phyloP scores from a whole-genome alignment of 2,329 filamentous ascomycete genomes.

The Nectriaceae sp. region DNA sequence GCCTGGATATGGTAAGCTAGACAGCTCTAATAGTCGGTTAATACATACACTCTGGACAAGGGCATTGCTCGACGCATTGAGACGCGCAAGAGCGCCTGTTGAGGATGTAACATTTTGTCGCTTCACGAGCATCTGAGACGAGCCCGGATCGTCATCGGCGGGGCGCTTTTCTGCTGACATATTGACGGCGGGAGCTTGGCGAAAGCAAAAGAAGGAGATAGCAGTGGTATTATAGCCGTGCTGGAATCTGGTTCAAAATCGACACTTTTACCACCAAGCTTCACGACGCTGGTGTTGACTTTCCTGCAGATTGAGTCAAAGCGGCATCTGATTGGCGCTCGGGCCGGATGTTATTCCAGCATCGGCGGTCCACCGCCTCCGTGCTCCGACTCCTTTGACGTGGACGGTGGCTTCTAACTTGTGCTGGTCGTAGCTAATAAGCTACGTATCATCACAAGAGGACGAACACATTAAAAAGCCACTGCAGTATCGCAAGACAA shows the following conservation, averaged over 20 bases:
- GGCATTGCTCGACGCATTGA: slow-evolving; percentile 51
- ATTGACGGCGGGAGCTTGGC: slow-evolving; percentile 9
- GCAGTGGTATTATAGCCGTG: too few relatives aligned
- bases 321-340: slow-evolving; percentile 29
- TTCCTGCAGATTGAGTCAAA: slow-evolving; percentile 16
- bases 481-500: too few relatives aligned
- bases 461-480: too few relatives aligned
- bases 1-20: slow-evolving; percentile 51
- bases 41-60: slow-evolving; percentile 53
- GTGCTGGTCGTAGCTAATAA: too few relatives aligned
- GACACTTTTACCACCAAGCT: neutral
- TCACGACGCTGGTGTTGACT: slow-evolving; percentile 17
- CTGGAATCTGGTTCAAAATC: too few relatives aligned
- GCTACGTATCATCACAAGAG: too few relatives aligned
- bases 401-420: neutral
- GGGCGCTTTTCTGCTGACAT: slow-evolving; percentile 95
- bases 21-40: neutral
- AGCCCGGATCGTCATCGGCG: slow-evolving; percentile 79
- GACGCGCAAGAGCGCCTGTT: slow-evolving; percentile 49
- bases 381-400: slow-evolving; percentile 20
- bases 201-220: neutral
- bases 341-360: slow-evolving; percentile 39
- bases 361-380: slow-evolving; percentile 23
- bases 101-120: slow-evolving; percentile 69
- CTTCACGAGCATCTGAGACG: slow-evolving; percentile 83